Base-by-base conservation (phyloP, 805 yeast species). In the Kregervanrija delftensis region DNA sequence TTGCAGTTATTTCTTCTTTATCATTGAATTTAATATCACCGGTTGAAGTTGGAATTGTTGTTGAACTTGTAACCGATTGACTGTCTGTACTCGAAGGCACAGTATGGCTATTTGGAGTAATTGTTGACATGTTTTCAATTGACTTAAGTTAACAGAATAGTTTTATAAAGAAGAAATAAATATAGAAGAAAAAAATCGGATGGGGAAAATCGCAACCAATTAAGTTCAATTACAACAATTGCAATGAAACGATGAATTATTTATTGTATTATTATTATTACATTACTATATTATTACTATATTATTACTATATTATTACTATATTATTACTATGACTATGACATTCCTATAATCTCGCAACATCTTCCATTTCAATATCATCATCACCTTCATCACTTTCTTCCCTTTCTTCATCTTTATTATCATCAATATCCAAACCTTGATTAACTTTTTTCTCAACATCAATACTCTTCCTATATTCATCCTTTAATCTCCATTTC, bases 401-500 rank as follows among this genome's bases (percentile, higher is more conserved):
- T 1, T 68, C 72, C 11, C 66, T 67, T n/a, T 60, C 56, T n/a
- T 50, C 55, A 15, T 47, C 52, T 9, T 50, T 57, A 28, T 69
- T 63, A 39, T 67, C 71, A 30, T 65, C 63, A 34, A 71, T 81
- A 15, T 84, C 86, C 36, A 79, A 35, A 5, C 61, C 60, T 33
- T 49, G 68, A 40, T 76, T 74, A 3, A 75, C 86, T 15, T 82
- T 83, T 61, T 87, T 74, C 63, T 84, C 91, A 16, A 81, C 86
- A 53, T 85, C 95, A 58, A 81, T 67, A 58, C 87, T 72, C 55
- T 79, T 81, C 68, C 83, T 87, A 66, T 85, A 93, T 66, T 93
- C 98, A 13, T 88, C 93, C 66, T 85, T 86, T 58, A 93, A 71
- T 47, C 89, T 83, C 66, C 90, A 93, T 66, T 86, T 90, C 60